These are phyloP conservation scores for Phoma sp. DNA, from an alignment of 2,329 filamentous ascomycete species.

Conservation along the genomic window DNA sequence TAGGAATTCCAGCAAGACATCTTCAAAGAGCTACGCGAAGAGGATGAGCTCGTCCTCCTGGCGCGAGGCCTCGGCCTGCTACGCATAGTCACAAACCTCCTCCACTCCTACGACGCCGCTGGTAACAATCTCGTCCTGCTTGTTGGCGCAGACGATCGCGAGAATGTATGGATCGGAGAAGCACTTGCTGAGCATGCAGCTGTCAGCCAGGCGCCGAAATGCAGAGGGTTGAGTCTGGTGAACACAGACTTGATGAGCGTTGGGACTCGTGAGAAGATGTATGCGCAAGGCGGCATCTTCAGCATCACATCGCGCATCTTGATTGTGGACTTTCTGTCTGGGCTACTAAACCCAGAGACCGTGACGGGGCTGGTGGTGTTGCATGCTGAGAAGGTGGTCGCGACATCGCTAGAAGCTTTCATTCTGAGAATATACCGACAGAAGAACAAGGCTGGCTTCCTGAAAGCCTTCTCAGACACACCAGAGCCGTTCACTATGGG, in stretches of 20 bases:
- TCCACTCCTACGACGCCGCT: conserved; percentile 95
- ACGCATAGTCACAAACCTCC: conserved; percentile 90
- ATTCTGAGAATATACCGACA: conserved; percentile 93
- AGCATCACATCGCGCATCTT: conserved; percentile 95
- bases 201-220: conserved; percentile 80
- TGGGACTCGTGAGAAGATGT: conserved; percentile 86
- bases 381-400: conserved; percentile 84
- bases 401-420: conserved; percentile 91
- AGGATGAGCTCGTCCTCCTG: conserved; percentile 93
- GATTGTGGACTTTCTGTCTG: conserved; percentile 90
- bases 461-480: conserved; percentile 95
- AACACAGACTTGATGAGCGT: conserved; percentile 95
- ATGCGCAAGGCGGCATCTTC: conserved; percentile 85
- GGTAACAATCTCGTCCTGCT: conserved; percentile 92
- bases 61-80: conserved; percentile 91
- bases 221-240: conserved; percentile 85
- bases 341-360: conserved; percentile 77
- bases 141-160: conserved; percentile 86
- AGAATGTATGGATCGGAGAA: conserved; percentile 97
- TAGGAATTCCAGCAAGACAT: conserved; percentile 91
- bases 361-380: conserved; percentile 87
- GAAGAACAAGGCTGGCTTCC: conserved; percentile 89
- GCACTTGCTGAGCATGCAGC: conserved; percentile 94
- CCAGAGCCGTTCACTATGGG: conserved; percentile 89
- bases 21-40: conserved; percentile 72